Evolutionary conservation across 805 yeast species (phyloP).

Genomic region (Starmerella floris): DNA sequence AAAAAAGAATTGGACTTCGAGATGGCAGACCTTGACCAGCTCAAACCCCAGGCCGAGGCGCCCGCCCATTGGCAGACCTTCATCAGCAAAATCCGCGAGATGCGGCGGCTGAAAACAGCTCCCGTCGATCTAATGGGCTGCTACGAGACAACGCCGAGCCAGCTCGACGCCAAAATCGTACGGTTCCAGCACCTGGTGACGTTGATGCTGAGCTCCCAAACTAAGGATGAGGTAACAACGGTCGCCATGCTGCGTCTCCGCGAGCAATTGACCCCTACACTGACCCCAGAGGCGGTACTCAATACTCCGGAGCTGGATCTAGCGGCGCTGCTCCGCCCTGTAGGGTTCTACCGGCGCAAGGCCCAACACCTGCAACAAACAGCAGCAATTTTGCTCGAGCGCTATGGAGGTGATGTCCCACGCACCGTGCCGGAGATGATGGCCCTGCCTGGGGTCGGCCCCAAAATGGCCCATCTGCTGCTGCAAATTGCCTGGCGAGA

Average conservation of each 20-base stretch:
- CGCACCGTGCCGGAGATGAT: constrained; percentile 49
- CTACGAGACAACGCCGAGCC: constrained; percentile 35
- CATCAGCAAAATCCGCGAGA: constrained; percentile 34
- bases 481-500: constrained; percentile 70
- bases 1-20: not conserved
- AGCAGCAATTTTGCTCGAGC: constrained; percentile 37
- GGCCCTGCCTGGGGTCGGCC: constrained; percentile 82
- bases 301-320: constrained; percentile 36
- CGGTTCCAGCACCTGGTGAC: constrained; percentile 68
- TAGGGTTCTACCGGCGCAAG: constrained; percentile 78
- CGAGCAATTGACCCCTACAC: constrained; percentile 32
- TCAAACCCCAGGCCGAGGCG: not conserved
- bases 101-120: constrained; percentile 54
- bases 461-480: constrained; percentile 80
- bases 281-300: constrained; percentile 24
- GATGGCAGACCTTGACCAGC: not conserved
- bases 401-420: constrained; percentile 60
- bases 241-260: constrained; percentile 56
- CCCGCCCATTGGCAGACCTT: constrained; percentile 25
- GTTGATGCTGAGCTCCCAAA: constrained; percentile 79
- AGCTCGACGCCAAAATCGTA: constrained; percentile 26
- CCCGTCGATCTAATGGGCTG: constrained; percentile 90
- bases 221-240: constrained; percentile 76
- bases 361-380: constrained; percentile 56
- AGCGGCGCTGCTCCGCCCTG: constrained; percentile 56